A percentile compares a stretch with the other conserved stretches of the same genome.
phyloP scores from a whole-genome alignment of 805 yeast species.

The Saccharomycopsis sp. region DNA sequence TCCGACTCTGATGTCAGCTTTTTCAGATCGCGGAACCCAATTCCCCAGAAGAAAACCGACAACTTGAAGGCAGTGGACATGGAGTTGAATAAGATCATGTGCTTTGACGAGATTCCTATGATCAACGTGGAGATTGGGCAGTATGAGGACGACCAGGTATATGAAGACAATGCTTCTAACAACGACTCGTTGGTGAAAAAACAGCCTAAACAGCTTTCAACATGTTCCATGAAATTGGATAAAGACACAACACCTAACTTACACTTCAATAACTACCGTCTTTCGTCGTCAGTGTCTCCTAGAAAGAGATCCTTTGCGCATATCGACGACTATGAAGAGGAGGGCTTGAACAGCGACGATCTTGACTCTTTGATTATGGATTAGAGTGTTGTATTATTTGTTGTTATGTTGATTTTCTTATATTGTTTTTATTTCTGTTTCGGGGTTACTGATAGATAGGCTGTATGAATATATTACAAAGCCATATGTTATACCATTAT shows the following conservation, averaged over 20 bases:
- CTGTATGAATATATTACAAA: no score
- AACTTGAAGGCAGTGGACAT: conserved; percentile 2
- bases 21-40: conserved; percentile 21
- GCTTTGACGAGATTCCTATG: conserved; percentile 15
- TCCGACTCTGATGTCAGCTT: conserved; percentile 28
- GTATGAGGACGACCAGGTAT: conserved; percentile 3
- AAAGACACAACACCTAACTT: conserved; percentile 17
- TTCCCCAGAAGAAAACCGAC: conserved; percentile 13
- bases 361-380: conserved; percentile 13
- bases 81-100: conserved; percentile 2
- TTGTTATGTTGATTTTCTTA: not conserved
- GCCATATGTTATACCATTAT: no score
- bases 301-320: conserved; percentile 2
- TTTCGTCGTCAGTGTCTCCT: conserved; percentile 2
- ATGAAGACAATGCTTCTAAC: not conserved
- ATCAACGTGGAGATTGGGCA: conserved; percentile 6
- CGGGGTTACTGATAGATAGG: not conserved
- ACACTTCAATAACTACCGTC: conserved; percentile 5
- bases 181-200: conserved; percentile 14
- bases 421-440: not conserved
- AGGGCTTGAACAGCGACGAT: conserved; percentile 11
- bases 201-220: conserved; percentile 8
- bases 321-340: conserved; percentile 8
- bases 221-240: conserved; percentile 10
- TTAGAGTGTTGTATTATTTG: not conserved